Conservation (phyloP, 1,284 basidiomycete species). For the Irpex lacteus region DNA sequence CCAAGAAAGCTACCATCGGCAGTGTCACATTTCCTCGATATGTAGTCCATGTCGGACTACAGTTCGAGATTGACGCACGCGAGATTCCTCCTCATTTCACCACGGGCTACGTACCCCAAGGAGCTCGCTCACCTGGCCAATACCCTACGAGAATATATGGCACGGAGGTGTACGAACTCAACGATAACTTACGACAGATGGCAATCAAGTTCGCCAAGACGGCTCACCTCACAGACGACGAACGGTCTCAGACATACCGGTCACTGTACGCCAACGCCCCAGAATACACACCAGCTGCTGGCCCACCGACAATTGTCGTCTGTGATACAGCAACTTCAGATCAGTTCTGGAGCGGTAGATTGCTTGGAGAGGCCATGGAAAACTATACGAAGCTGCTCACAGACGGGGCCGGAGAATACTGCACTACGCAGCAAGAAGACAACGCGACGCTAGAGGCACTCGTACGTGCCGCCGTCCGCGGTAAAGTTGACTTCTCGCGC, state of each 20-base stretch:
- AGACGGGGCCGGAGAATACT: constrained; percentile 38
- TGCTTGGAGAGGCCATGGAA: constrained; percentile 38
- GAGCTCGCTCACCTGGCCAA: constrained; percentile 30
- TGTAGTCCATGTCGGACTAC: constrained; percentile 43
- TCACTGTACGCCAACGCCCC: constrained; percentile 29
- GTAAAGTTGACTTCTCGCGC: constrained; percentile 41
- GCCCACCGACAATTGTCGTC: constrained; percentile 32
- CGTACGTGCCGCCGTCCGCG: constrained; percentile 36
- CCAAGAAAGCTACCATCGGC: constrained; percentile 39
- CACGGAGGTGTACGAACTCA: constrained; percentile 50
- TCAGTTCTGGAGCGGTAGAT: constrained; percentile 39
- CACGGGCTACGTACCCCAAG: constrained; percentile 40
- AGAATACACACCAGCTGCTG: constrained; percentile 24
- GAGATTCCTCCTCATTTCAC: constrained; percentile 42
- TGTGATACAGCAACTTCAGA: constrained; percentile 44
- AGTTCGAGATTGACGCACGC: constrained; percentile 45
- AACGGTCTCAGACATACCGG: constrained; percentile 32
- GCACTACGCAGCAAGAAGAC: constrained; percentile 49
- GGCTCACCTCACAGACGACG: constrained; percentile 36
- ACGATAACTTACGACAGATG: constrained; percentile 40
- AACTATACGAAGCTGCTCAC: constrained; percentile 41
- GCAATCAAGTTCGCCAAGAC: constrained; percentile 32
- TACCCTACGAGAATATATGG: constrained; percentile 39
- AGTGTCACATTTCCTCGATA: constrained; percentile 42
- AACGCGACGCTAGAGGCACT: constrained; percentile 44